Conservation (phyloP, 345 rosid species). For the Atalantia buxifolia region DNA sequence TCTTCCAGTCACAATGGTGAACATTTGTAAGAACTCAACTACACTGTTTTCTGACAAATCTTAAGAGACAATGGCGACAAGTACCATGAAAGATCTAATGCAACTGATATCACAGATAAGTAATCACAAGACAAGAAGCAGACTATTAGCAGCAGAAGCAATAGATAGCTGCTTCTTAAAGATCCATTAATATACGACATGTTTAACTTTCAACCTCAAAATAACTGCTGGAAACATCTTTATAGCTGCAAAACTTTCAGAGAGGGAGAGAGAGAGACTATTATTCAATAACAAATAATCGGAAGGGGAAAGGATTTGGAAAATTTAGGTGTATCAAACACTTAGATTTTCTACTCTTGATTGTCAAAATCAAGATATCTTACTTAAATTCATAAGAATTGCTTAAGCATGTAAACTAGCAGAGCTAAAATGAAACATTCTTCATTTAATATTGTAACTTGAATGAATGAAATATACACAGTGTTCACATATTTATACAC, state of each 20-base stretch:
- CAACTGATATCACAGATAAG: not conserved
- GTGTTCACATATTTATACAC: too few relatives aligned
- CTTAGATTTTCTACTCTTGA: not conserved
- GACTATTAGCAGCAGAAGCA: not conserved
- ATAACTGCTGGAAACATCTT: conserved; percentile 3
- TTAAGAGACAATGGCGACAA: conserved; percentile 1
- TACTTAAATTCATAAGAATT: too few relatives aligned
- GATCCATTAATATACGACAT: not conserved
- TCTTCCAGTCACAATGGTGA: conserved; percentile 20
- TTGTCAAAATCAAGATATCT: not conserved
- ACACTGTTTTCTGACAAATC: not conserved
- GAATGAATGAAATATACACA: too few relatives aligned
- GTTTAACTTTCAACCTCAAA: not conserved
- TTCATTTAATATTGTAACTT: too few relatives aligned
- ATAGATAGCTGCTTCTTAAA: not conserved
- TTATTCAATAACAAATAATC: not conserved
- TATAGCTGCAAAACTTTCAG: conserved; percentile 27
- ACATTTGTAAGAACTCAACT: conserved; percentile 15
- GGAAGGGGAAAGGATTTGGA: too few relatives aligned
- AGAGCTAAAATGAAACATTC: too few relatives aligned
- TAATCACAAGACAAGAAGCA: not conserved
- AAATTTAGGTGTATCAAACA: not conserved
- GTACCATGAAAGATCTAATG: conserved; percentile 1
- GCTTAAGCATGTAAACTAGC: too few relatives aligned
- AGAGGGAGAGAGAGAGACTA: not conserved